phyloP scores from a whole-genome alignment of 2,329 filamentous ascomycete genomes.

The Myrmaecium sp. region DNA sequence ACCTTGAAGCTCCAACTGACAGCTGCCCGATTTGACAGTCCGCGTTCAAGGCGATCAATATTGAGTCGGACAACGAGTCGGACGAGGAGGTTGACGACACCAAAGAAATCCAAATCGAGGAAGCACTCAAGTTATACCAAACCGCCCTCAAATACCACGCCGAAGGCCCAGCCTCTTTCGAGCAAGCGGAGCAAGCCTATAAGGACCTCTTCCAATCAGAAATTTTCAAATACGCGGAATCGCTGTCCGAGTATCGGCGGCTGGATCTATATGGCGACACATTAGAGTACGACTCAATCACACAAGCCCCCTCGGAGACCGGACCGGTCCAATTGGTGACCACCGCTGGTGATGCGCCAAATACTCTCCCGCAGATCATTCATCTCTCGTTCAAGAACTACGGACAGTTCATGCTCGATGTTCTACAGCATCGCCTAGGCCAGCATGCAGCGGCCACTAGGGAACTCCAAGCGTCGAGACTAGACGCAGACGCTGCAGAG shows the following conservation, averaged over 20 bases:
- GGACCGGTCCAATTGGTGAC: conserved; percentile 32
- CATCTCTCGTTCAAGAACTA: conserved; percentile 93
- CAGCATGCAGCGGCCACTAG: conserved; percentile 20
- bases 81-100: conserved; percentile 91
- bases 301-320: conserved; percentile 20
- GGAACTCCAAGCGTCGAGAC: conserved; percentile 8
- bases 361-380: conserved; percentile 71
- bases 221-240: conserved; percentile 85
- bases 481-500: conserved; percentile 13
- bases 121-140: conserved; percentile 89
- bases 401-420: conserved; percentile 79
- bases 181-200: conserved; percentile 68
- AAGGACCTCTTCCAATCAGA: conserved; percentile 74
- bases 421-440: conserved; percentile 36
- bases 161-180: conserved; percentile 60
- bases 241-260: conserved; percentile 66
- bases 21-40: conserved; percentile 12
- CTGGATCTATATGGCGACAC: conserved; percentile 35
- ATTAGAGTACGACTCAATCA: conserved; percentile 24
- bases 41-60: conserved; percentile 75
- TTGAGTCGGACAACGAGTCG: conserved; percentile 78
- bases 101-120: conserved; percentile 91
- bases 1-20: not conserved
- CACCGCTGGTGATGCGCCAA: conserved; percentile 57
- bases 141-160: conserved; percentile 80